Evolutionary conservation across 768 basidiomycete genomes (phyloP).

Genomic region (Rhodotorula graminis): DNA sequence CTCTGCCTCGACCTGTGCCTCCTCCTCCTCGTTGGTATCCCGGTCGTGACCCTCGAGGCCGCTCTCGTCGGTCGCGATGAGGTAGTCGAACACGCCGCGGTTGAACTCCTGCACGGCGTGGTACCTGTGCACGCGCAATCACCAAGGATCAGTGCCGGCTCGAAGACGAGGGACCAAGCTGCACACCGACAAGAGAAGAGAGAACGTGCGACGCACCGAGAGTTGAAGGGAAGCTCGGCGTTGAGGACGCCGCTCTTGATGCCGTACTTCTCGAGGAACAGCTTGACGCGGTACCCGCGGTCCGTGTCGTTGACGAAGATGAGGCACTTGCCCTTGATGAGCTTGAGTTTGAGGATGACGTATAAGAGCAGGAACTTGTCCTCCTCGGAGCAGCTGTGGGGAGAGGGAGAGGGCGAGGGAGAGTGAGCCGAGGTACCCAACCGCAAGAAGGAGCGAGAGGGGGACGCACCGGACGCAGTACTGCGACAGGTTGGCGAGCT

Average conservation of each 20-base stretch:
- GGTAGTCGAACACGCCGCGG: constrained; percentile 95
- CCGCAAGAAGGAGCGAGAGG: neutral
- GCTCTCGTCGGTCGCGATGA: constrained; percentile 93
- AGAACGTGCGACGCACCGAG: constrained; percentile 55
- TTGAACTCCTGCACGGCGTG: constrained; percentile 99
- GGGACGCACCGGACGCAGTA: constrained; percentile 66
- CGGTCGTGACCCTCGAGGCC: constrained; percentile 57
- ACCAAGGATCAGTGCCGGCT: too few species aligned
- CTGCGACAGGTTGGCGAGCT: constrained; percentile 73
- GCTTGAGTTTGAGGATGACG: constrained; percentile 90
- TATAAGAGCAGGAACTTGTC: constrained; percentile 97
- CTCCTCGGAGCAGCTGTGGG: constrained; percentile 71
- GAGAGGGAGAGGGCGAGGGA: too few species aligned
- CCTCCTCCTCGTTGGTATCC: constrained; percentile 52
- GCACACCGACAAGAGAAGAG: too few species aligned
- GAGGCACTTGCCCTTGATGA: constrained; percentile 92
- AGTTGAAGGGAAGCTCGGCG: constrained; percentile 90
- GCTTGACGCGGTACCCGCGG: constrained; percentile 85
- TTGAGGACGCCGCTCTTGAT: constrained; percentile 95
- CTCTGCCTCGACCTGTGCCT: constrained; percentile 45
- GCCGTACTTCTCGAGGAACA: constrained; percentile 97
- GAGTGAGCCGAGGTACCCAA: neutral
- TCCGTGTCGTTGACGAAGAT: constrained; percentile 96
- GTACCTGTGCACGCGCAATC: constrained; percentile 62
- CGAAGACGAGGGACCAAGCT: too few species aligned